Evolutionary conservation across 176 grass and related monocot species (phyloP), one percentile per base, ranked within the genome.

Genomic region (Zea luxurians): DNA sequence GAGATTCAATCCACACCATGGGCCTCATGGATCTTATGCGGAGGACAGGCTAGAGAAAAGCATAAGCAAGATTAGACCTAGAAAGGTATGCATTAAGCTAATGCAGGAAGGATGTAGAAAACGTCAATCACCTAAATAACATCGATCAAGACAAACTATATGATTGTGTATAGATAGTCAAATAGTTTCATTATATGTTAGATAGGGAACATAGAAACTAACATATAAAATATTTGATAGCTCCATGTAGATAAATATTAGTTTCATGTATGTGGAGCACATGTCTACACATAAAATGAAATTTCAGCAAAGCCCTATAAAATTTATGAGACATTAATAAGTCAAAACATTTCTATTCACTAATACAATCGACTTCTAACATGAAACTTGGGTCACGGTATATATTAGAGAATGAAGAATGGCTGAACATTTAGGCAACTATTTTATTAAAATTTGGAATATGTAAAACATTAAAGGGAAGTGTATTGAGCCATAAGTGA

Each of bases 401-500:
- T 67, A n/a, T n/a, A n/a, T n/a, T 47, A 18, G 17, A 71, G 8
- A 86, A 75, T 74, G 13, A 74, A 68, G 48, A 62, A 79, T 73
- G 12, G 37, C 60, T 48, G 3, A 88, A 52, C 41, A 84, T 16
- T 16, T 68, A 53, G 63, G 86, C 11, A 42, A 79, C 42, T 52
- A 71, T 61, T 49, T 53, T 69, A 4, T 87, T 87, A 7, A 21
- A 71, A 82, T 72, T 16, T 44, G 13, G 4, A 37, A 73, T 49
- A 63, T 59, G 49, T 73, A 42, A 59, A 79, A 35, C 36, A 81
- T 13, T 63, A 74, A 38, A 61, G 17, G 5, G 68, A 74, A 66
- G 59, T 54, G 48, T 84, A 91, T 63, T 89, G 91, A 87, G 86
- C 80, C 15, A 73, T 84, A 85, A 93, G 66, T 40, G 94, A 97